Evolutionary conservation across 2,329 filamentous ascomycete species (phyloP), one percentile per base, ranked within the genome.

Genomic region (Monosporascus sp.): DNA sequence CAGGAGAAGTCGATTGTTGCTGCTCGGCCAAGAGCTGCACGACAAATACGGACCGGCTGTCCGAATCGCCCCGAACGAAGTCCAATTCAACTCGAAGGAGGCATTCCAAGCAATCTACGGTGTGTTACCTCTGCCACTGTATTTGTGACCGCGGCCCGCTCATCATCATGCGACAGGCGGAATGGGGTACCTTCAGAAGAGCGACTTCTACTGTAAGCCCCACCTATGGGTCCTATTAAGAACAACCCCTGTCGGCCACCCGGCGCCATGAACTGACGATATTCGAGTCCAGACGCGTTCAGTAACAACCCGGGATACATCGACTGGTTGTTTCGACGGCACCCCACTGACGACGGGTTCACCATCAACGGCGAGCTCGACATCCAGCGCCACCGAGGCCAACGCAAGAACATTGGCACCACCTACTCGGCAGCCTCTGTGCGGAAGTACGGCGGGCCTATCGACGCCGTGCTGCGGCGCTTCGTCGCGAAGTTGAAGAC

Each of bases 61-160:
- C n/a, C 71, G 80, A 0, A 72, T 82, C 7, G 76, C 76, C 0
- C 79, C 80, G 0, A 72, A 79, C 36, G 79, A 82, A 59, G 70
- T 82, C 6, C 81, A 78, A 74, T 75, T 81, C 27, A 66, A 75
- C 53, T 76, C 72, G 3, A 68, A 62, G 22, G 75, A 78, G 47
- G 78, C 74, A 0, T 79, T 75, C 54, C 71, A 71, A 51, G 58
- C 66, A 1, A 77, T 80, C 7, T 81, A 81, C 61, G 66, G 77
- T 78, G 55, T 18, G 72, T 60, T 22, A 6, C 2, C 17, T 37
- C 2, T 37, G 27, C 24, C 14, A 11, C 14, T 31, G 5, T 6
- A 25, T 18, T 18, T 22, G 49, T 9, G 3, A 37, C 41, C 20
- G 24, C 1, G 20, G 44, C 25, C 25, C 42, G 53, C 4, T 52